Evolutionary conservation across 306 rosid genomes (phyloP), one percentile per base, ranked within the genome.

Genomic region (Castanea sativa): DNA sequence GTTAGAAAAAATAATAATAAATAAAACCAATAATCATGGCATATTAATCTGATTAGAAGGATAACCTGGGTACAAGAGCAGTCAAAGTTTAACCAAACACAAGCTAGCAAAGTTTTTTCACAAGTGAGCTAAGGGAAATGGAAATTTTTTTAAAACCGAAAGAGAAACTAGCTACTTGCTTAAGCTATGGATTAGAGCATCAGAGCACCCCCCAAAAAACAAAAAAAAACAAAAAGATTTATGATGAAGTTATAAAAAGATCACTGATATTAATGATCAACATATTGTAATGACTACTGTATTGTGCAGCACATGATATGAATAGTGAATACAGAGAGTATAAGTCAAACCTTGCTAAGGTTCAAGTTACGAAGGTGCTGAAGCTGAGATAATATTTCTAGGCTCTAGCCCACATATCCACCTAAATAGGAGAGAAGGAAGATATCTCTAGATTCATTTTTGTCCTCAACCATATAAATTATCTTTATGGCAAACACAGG

Each of bases 281-380:
- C 33, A 14, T 21, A 19, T 29, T 61, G n/a, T 75, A 58, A 61
- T 67, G 63, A 67, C 78, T 64, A 65, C 60, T 76, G 35, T 69
- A 23, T 30, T 13, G 61, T 41, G 61, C 45, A 27, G 25, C 14
- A 76, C 29, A 19, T 51, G 18, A 2, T 52, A 55, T 70, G 9
- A 18, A 33, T 25, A 16, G 30, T 38, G 45, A 52, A 58, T 6
- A 3, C 15, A 8, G 49, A 7, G 2, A 18, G 18, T n/a, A 85
- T 12, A 58, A 77, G 75, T 60, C 13, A 75, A 65, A 82, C 72
- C 60, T 75, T 67, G 3, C 43, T 10, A 1, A 65, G 72, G 13
- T 78, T 56, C 33, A 18, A 29, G 79, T 59, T 19, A 55, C 23
- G 76, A 77, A 58, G 61, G 20, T 57, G 58, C 38, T 5, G 79